These are phyloP conservation scores for Candida verbasci DNA, from an alignment of 805 yeast species.

Conservation along the genomic window DNA sequence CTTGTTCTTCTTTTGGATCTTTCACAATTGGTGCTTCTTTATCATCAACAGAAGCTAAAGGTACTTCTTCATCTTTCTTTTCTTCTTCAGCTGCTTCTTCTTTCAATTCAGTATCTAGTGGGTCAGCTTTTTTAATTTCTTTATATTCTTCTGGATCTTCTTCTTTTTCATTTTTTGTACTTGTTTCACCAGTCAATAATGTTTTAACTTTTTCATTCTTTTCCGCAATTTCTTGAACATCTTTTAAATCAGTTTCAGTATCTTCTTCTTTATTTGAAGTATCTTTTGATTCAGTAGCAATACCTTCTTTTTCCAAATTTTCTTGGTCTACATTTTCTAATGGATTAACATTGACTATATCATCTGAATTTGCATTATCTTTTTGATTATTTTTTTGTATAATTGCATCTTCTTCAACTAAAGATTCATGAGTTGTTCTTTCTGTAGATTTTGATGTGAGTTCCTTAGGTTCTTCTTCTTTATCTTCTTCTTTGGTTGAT, in stretches of 20 bases:
- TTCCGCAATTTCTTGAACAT: conserved; percentile 2
- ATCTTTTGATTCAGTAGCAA: conserved; percentile 2
- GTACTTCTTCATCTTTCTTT: conserved; percentile 7
- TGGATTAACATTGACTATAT: conserved; percentile 2
- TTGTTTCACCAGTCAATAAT: conserved; percentile 2
- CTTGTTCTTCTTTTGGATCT: not conserved
- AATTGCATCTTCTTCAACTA: conserved; percentile 4
- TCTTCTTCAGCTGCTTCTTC: conserved; percentile 7
- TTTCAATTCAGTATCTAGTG: conserved; percentile 1
- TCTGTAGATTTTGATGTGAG: not conserved
- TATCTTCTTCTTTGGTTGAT: not conserved
- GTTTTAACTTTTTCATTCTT: conserved; percentile 2
- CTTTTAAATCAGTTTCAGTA: conserved; percentile 1
- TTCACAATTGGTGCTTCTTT: conserved; percentile 2
- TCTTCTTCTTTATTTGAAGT: conserved; percentile 3
- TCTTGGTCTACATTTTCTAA: conserved; percentile 1
- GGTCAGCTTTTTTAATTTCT: conserved; percentile 2
- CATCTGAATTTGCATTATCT: conserved; percentile 4
- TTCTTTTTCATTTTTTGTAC: not conserved
- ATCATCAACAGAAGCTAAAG: conserved; percentile 2
- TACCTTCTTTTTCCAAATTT: conserved; percentile 1
- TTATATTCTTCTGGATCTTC: conserved; percentile 3
- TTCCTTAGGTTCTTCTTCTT: not conserved
- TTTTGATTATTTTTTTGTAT: conserved; percentile 1
- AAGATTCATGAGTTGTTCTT: conserved; percentile 1